phyloP scores from a whole-genome alignment of 1,284 basidiomycete genomes.

The Gymnopus androsaceus region DNA sequence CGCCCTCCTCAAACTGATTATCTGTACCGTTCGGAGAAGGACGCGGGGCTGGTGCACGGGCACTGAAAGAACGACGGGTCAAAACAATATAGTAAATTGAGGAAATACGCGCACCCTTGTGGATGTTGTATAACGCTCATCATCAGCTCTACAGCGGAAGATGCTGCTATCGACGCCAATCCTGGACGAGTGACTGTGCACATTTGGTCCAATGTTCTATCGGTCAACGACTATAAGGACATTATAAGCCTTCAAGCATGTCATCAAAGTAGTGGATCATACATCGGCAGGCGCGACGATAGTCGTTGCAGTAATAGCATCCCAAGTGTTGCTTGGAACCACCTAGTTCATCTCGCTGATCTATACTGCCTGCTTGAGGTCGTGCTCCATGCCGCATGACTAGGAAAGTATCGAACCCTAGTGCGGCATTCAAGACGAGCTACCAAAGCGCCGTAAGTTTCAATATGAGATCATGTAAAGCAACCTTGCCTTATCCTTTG shows the following conservation, averaged over 20 bases:
- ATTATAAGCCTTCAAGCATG: not conserved
- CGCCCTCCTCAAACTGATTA: conserved; percentile 33
- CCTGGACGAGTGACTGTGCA: conserved; percentile 99
- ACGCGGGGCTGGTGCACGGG: conserved; percentile 68
- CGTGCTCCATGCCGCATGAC: conserved; percentile 95
- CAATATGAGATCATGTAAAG: not conserved
- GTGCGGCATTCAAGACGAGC: conserved; percentile 93
- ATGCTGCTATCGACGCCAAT: conserved; percentile 88
- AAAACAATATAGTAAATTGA: not conserved
- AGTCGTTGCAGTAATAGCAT: conserved; percentile 98
- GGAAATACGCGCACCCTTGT: conserved; percentile 58
- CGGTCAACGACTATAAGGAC: conserved; percentile 76
- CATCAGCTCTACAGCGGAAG: conserved; percentile 90
- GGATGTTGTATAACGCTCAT: conserved; percentile 91
- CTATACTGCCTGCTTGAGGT: conserved; percentile 31
- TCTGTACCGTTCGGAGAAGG: conserved; percentile 40
- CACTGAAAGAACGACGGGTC: conserved; percentile 36
- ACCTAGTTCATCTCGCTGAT: conserved; percentile 15
- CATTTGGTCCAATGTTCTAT: conserved; percentile 97
- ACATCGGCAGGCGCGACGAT: conserved; percentile 96
- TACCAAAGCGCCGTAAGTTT: conserved; percentile 28
- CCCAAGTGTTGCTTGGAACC: conserved; percentile 57
- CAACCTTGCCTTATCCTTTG: conserved; percentile 75
- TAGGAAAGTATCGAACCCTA: conserved; percentile 95
- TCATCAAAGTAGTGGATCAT: conserved; percentile 30